Evolutionary conservation across 768 basidiomycete genomes (phyloP).

Genomic region (Suillus hirtellus): DNA sequence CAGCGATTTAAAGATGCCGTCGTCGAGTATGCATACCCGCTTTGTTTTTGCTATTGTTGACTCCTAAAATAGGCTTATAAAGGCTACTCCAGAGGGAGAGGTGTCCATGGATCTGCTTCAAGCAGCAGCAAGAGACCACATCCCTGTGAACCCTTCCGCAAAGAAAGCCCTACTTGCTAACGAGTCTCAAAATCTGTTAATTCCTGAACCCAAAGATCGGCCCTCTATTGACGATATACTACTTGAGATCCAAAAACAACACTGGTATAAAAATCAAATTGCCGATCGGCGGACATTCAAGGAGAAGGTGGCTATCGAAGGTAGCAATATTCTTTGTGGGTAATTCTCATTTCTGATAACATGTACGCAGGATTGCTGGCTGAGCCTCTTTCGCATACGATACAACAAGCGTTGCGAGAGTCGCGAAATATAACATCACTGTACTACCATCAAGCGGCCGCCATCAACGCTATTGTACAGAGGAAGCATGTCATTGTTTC

Average conservation of each 20-base stretch:
- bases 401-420: slow-evolving; percentile 54
- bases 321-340: slow-evolving; percentile 31
- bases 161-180: background rate
- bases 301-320: slow-evolving; percentile 51
- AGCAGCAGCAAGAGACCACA: slow-evolving; percentile 65
- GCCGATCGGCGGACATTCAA: slow-evolving; percentile 53
- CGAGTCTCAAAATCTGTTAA: slow-evolving; percentile 10
- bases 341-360: background rate
- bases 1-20: slow-evolving; percentile 62
- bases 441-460: slow-evolving; percentile 70
- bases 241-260: slow-evolving; percentile 52
- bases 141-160: slow-evolving; percentile 62
- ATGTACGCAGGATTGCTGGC: slow-evolving; percentile 45
- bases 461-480: slow-evolving; percentile 60
- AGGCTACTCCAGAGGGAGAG: slow-evolving; percentile 49
- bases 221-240: slow-evolving; percentile 60
- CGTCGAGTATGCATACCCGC: slow-evolving; percentile 52
- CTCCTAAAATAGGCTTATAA: slow-evolving; percentile 49
- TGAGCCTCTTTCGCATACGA: slow-evolving; percentile 55
- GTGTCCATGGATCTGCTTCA: slow-evolving; percentile 66
- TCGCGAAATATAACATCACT: slow-evolving; percentile 63
- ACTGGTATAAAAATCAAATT: slow-evolving; percentile 76
- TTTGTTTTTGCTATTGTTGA: background rate
- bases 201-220: slow-evolving; percentile 51
- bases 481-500: slow-evolving; percentile 82